Evolutionary conservation across 306 rosid species (phyloP).

Genomic region (Ammopiptanthus mongolicus): DNA sequence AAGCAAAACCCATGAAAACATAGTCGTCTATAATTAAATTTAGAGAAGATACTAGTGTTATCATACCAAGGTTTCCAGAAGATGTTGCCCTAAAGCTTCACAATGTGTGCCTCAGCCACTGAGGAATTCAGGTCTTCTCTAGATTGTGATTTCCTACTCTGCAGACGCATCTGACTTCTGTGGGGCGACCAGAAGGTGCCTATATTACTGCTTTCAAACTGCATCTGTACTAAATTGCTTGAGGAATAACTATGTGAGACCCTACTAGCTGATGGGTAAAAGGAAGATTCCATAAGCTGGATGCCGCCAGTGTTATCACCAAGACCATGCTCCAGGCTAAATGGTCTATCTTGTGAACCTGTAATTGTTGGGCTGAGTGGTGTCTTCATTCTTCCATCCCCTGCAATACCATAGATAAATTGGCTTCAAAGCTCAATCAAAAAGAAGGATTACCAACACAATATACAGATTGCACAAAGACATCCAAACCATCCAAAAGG

Average conservation of each 20-base stretch:
- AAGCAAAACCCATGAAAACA: slow-evolving; percentile 21
- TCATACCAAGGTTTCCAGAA: slow-evolving; percentile 45
- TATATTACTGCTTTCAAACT: slow-evolving; percentile 49
- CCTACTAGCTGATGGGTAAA: slow-evolving; percentile 60
- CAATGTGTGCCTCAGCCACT: slow-evolving; percentile 63
- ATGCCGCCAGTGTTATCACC: slow-evolving; percentile 46
- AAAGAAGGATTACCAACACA: not conserved
- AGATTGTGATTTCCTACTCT: slow-evolving; percentile 96
- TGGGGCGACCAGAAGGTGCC: slow-evolving; percentile 86
- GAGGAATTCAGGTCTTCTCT: slow-evolving; percentile 89
- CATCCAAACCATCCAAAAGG: not conserved
- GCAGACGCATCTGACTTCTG: slow-evolving; percentile 86
- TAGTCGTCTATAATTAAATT: slow-evolving; percentile 9
- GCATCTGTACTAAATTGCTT: slow-evolving; percentile 79
- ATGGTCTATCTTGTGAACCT: slow-evolving; percentile 60
- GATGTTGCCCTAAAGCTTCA: slow-evolving; percentile 51
- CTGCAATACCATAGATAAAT: slow-evolving; percentile 39
- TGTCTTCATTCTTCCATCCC: slow-evolving; percentile 74
- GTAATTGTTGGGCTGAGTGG: slow-evolving; percentile 85
- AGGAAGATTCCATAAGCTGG: slow-evolving; percentile 68
- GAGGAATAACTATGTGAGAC: slow-evolving; percentile 89
- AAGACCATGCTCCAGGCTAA: slow-evolving; percentile 53
- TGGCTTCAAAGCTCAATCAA: not conserved
- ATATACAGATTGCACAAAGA: not conserved
- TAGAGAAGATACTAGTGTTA: slow-evolving; percentile 24